Evolutionary conservation across 1,139 yeast genomes (phyloP).

Genomic region (Tardiomyces depauwii): DNA sequence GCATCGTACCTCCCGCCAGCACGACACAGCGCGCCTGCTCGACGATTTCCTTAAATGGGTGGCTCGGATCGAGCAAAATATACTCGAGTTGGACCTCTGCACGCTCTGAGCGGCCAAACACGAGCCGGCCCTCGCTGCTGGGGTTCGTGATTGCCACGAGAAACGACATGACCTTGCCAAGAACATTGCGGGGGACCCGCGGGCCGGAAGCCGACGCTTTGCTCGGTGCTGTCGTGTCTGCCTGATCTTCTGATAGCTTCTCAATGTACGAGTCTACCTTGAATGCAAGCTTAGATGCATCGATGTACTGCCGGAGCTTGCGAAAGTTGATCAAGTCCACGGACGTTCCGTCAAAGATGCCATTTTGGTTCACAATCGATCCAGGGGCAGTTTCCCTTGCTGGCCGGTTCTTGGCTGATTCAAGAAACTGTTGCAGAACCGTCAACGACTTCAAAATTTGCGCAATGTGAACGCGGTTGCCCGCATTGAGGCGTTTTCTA

Average conservation of each 20-base stretch:
- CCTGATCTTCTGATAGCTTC: constrained; percentile 9
- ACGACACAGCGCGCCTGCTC: constrained; percentile 60
- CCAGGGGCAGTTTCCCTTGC: constrained; percentile 39
- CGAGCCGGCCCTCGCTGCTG: constrained; percentile 68
- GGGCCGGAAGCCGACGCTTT: not conserved
- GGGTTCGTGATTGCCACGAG: constrained; percentile 61
- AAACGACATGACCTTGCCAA: constrained; percentile 40
- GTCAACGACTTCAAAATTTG: constrained; percentile 52
- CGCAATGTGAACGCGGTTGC: constrained; percentile 58
- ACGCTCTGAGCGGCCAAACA: constrained; percentile 38
- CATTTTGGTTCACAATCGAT: constrained; percentile 37
- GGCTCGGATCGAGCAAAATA: constrained; percentile 72
- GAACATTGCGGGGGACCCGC: not conserved
- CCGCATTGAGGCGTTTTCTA: constrained; percentile 51
- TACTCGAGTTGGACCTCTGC: constrained; percentile 41
- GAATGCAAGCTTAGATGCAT: constrained; percentile 65
- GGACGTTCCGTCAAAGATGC: constrained; percentile 46
- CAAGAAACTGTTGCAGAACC: constrained; percentile 37
- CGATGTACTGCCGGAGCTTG: constrained; percentile 53
- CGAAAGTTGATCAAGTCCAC: constrained; percentile 65
- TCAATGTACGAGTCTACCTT: constrained; percentile 70
- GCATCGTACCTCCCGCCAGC: constrained; percentile 95
- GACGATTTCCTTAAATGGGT: constrained; percentile 53
- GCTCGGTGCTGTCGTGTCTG: constrained; percentile 2
- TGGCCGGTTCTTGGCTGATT: constrained; percentile 16